A percentile compares a stretch with the other conserved stretches of the same genome.
phyloP scores from a whole-genome alignment of 73 alveolate species.

The Paramecium tetraurelia region DNA sequence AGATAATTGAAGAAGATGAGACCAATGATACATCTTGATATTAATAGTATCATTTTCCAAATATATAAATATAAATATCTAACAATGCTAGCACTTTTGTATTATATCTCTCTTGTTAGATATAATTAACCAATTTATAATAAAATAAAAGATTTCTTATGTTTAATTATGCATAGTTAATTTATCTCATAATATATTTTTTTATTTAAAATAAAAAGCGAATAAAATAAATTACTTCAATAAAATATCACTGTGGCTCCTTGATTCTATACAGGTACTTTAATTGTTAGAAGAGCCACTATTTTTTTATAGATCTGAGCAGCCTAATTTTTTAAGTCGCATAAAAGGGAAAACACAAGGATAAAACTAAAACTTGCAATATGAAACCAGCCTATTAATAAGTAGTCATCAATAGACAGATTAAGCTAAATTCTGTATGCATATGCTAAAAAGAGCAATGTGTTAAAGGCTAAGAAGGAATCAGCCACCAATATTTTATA shows the following conservation, averaged over 20 bases:
- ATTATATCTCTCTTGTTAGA: no score
- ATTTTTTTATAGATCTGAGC: neutral
- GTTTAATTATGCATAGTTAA: no score
- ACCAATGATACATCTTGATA: conserved; percentile 55
- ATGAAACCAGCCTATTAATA: neutral
- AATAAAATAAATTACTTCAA: neutral
- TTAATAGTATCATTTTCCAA: conserved; percentile 20
- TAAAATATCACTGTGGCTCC: neutral
- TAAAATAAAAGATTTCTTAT: no score
- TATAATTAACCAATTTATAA: no score
- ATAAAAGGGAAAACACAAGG: neutral
- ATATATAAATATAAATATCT: neutral
- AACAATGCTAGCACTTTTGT: no score
- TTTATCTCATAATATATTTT: no score
- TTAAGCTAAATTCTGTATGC: neutral
- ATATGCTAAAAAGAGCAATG: neutral
- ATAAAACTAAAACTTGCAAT: neutral
- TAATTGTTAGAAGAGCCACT: neutral
- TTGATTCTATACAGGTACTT: neutral
- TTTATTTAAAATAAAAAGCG: neutral
- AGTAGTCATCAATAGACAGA: neutral
- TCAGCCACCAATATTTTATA: neutral
- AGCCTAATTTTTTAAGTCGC: neutral
- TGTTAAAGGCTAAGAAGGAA: neutral
- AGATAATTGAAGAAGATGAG: conserved; percentile 56